Base-by-base conservation (phyloP, 148 eudicot genomes). In the Gaultheria prostrata region DNA sequence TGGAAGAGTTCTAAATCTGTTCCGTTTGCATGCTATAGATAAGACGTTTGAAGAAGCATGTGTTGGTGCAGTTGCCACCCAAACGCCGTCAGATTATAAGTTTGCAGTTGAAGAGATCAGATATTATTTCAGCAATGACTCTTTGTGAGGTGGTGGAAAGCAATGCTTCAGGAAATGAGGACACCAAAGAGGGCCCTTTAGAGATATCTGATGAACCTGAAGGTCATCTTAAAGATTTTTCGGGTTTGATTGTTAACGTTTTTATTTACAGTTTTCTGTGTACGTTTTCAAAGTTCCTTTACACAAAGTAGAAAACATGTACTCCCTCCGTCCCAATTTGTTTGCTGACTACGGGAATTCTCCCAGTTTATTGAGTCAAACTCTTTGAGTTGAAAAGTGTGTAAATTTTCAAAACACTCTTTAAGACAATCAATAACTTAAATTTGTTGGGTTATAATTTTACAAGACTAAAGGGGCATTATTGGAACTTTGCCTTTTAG, bases 41-140 rank as follows among this genome's bases (percentile, higher is more conserved):
- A 78, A 90, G 99, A 86, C 98, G 99, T 50, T 85, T 97, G 89
- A 97, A 97, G 92, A 95, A 93, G 86, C 95, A 95, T 84, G 90
- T 97, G 87, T 88, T 97, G 83, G 84, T 84, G 78, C 93, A 97
- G 85, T 87, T 97, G 87, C 99, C 98, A n/a, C 94, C 99, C 46
- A 92, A 89, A 85, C 96, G 99, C 13, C 89, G 99, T 75, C 98
- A 97, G 89, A 90, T 97, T 77, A 91, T 97, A 78, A 92, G 84
- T 54, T 82, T 97, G 82, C 88, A 87, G 53, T 83, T 97, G 79
- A 95, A 88, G 84, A 95, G 80, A 86, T 88, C 96, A 77, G 95
- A 97, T 84, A 88, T 97, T 82, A 77, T 71, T 82, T 76, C 76
- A 35, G 99, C 99, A 53, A 87, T 87, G 89, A 83, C 77, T 80